Conservation (phyloP, 805 yeast genomes). For the Starmerella potacharoeniae region DNA sequence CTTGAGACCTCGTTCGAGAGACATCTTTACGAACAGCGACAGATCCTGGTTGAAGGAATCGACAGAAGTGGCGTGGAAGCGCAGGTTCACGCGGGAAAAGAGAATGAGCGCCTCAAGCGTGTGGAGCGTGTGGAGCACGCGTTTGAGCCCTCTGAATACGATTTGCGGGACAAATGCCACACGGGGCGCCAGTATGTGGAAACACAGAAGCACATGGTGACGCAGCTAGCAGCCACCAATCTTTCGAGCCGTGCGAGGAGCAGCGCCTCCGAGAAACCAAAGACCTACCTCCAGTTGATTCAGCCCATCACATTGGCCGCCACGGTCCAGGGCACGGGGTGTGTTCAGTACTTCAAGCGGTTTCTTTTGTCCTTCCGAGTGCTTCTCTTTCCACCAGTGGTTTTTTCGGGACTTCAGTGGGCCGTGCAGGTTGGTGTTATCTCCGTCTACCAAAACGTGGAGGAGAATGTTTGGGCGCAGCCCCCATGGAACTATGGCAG, state of each 20-base stretch:
- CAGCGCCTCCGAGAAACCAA: conserved; percentile 22
- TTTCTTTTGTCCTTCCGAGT: conserved; percentile 35
- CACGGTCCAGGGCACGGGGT: conserved; percentile 49
- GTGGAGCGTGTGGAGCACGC: background rate
- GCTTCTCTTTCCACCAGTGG: conserved; percentile 37
- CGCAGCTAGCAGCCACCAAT: too few relatives aligned
- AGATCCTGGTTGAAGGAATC: background rate
- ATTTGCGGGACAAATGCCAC: too few relatives aligned
- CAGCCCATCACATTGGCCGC: conserved; percentile 33
- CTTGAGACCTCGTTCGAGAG: conserved; percentile 52
- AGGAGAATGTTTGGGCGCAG: conserved; percentile 52
- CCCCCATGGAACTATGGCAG: conserved; percentile 55
- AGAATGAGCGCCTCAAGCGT: background rate
- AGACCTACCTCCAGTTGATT: conserved; percentile 35
- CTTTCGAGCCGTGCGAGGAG: too few relatives aligned
- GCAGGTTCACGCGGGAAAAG: too few relatives aligned
- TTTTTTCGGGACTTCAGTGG: conserved; percentile 61
- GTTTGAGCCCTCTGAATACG: too few relatives aligned
- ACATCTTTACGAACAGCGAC: conserved; percentile 13
- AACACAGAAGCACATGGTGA: background rate
- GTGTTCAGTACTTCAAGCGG: conserved; percentile 49
- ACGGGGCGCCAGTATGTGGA: background rate
- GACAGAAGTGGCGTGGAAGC: too few relatives aligned
- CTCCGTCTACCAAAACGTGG: conserved; percentile 60
- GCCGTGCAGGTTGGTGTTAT: conserved; percentile 66